Evolutionary conservation across 306 rosid species (phyloP), one percentile per base, ranked within the genome.

Genomic region (Phaseolus lunatus): DNA sequence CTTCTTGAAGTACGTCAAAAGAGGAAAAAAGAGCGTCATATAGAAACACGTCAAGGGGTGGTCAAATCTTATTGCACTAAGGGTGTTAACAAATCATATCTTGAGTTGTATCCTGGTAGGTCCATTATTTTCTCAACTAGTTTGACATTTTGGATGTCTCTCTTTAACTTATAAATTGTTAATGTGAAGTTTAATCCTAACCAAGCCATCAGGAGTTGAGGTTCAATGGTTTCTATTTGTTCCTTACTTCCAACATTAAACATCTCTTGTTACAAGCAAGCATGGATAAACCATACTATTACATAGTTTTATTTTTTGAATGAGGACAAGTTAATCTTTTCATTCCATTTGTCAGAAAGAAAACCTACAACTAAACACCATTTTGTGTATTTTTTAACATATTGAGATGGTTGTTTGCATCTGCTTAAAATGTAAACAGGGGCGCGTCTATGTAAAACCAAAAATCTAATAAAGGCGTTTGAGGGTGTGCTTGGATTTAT

Each of bases 71-170:
- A 72, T 76, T 41, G 19, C 5, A 0, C 47, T 14, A 35, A 23
- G 15, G 80, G 86, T 76, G 13, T 69, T 7, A 72, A 61, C 44
- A 61, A 86, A 54, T 86, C 98, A 45, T 88, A 89, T 86, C 85
- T 85, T 80, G 80, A 87, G 22, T 18, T 33, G 70, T 67, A 85
- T 65, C 48, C 43, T 58, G 97, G 98, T 94, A 72, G 67, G 92
- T 89, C 71, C 76, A 35, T 22, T 64, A n/a, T 47, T 72, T 53
- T 73, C 54, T 80, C 13, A 10, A 22, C 52, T 73, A 14, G 71
- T 61, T 18, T 63, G 29, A 50, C 19, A 33, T 62, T 31, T 23
- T 35, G 53, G 16, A 61, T 19, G 11, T 61, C 53, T 22, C 14
- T 29, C 26, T 57, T 50, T 44, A 41, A 44, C 61, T 29, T 77